Evolutionary conservation across 2,329 filamentous ascomycete genomes (phyloP), one percentile per base, ranked within the genome.

Genomic region (Apiospora kogelbergensis): DNA sequence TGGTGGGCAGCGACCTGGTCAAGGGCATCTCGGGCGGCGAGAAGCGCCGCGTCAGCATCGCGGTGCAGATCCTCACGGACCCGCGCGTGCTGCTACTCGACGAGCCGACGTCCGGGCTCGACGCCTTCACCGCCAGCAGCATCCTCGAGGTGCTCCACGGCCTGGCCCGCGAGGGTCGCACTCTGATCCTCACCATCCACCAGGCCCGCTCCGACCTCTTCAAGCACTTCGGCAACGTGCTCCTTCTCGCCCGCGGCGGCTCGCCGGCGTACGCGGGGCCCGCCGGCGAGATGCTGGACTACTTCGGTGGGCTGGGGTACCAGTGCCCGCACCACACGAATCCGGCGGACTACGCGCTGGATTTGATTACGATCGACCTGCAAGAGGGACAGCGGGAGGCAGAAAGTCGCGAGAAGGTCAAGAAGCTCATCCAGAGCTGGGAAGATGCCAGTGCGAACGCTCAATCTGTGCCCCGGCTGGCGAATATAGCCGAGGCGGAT

Each of bases 21-120:
- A 94, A 94, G 76, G 92, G 92, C 0, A 94, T 95, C 40, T 93
- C 91, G 10, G 92, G 92, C 2, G 93, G 93, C 22, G 92, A 95
- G 78, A 94, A 94, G 79, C 85, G 92, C 2, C 86, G 93, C 68
- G 91, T 94, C 6, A 91, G 90, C 2, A 94, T 95, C 70, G 92
- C 91, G 0, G 89, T 94, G 0, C 92, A 95, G 73, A 90, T 94
- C 7, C 83, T 95, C 13, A 94, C 91, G 0, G 91, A 94, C 70
- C 92, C 92, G 1, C 88, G 89, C 1, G 86, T 95, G 2, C 80
- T 95, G 1, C 82, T 95, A 0, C 85, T 95, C 0, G 92, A 95
- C 70, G 92, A 95, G 73, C 92, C 93, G 0, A 91, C 92, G 0
- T 93, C 90, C 3, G 92, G 93, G 0, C 80, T 94, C 0, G 93